Percentiles rank a stretch among this genome's conserved stretches.
These are phyloP conservation scores for Tuber brumale DNA, from an alignment of 495 filamentous ascomycete species.

Conservation along the genomic window DNA sequence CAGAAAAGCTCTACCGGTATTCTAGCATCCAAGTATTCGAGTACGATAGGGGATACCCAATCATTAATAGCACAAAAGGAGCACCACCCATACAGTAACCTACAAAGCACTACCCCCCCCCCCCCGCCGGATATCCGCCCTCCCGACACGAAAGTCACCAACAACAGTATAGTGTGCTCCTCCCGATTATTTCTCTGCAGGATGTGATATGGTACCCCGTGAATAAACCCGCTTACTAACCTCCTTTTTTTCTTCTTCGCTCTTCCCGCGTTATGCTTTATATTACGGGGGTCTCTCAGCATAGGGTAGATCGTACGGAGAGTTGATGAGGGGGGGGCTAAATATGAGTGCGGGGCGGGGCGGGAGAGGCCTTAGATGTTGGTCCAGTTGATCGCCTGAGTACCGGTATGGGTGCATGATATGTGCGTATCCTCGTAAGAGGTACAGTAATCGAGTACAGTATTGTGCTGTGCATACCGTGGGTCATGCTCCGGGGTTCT, in stretches of 20 bases:
- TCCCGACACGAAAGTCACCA: too few relatives aligned
- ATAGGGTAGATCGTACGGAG: not conserved
- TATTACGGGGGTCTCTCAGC: not conserved
- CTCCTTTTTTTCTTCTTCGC: not conserved
- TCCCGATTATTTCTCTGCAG: not conserved
- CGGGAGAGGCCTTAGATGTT: not conserved
- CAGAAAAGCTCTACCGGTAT: too few relatives aligned
- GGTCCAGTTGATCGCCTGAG: not conserved
- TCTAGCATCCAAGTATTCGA: too few relatives aligned
- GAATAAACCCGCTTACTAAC: not conserved
- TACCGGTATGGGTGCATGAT: not conserved
- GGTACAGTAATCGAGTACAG: not conserved
- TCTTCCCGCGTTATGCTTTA: not conserved
- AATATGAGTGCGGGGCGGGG: not conserved
- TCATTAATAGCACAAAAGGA: too few relatives aligned
- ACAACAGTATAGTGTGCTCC: not conserved
- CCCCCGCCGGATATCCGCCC: too few relatives aligned
- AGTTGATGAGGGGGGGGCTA: not conserved
- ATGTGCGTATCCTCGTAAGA: not conserved
- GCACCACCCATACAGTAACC: too few relatives aligned
- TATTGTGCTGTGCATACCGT: not conserved
- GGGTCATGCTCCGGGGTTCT: not conserved
- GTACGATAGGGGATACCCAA: too few relatives aligned
- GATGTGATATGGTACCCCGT: not conserved
- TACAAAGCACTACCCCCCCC: too few relatives aligned